Evolutionary conservation across 2,329 filamentous ascomycete species (phyloP).

Genomic region (Talaromyces sp.): DNA sequence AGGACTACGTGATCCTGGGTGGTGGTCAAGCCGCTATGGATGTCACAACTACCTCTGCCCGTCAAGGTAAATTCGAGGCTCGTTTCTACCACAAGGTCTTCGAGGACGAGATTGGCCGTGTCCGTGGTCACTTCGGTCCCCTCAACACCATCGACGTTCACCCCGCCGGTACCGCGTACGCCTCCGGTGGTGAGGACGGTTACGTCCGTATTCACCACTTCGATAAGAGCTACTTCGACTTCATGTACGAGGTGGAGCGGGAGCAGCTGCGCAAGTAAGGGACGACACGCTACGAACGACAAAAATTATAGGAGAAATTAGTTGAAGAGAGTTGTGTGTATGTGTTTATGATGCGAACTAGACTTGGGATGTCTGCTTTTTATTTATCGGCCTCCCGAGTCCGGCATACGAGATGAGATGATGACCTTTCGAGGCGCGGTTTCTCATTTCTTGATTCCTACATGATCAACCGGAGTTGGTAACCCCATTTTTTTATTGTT

Average conservation of each 20-base stretch:
- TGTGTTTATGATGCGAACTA: slow-evolving; percentile 41
- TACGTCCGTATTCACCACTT: slow-evolving; percentile 99
- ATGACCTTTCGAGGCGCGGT: slow-evolving; percentile 37
- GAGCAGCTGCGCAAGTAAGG: slow-evolving; percentile 60
- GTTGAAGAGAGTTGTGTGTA: slow-evolving; percentile 35
- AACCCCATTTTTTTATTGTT: slow-evolving; percentile 35
- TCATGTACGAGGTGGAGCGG: slow-evolving; percentile 97
- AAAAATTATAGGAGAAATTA: slow-evolving; percentile 26
- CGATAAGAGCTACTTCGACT: slow-evolving; percentile 98
- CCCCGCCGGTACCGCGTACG: slow-evolving; percentile 88
- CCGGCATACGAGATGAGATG: slow-evolving; percentile 33
- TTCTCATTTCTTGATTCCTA: slow-evolving; percentile 39
- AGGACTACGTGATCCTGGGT: slow-evolving; percentile 96
- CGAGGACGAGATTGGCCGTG: slow-evolving; percentile 96
- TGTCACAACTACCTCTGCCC: slow-evolving; percentile 88
- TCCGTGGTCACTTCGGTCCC: slow-evolving; percentile 94
- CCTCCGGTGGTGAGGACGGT: slow-evolving; percentile 94
- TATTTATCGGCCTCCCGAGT: slow-evolving; percentile 22
- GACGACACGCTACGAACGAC: slow-evolving; percentile 19
- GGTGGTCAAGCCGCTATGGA: slow-evolving; percentile 99
- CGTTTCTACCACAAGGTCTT: slow-evolving; percentile 99
- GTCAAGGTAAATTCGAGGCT: slow-evolving; percentile 98
- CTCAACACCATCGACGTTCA: slow-evolving; percentile 95
- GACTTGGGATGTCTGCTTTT: slow-evolving; percentile 21
- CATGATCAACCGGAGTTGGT: slow-evolving; percentile 46